Percentiles rank a stretch among this genome's conserved stretches.
phyloP scores from a whole-genome alignment of 176 grass and related monocot genomes.

The Themeda triandra region DNA sequence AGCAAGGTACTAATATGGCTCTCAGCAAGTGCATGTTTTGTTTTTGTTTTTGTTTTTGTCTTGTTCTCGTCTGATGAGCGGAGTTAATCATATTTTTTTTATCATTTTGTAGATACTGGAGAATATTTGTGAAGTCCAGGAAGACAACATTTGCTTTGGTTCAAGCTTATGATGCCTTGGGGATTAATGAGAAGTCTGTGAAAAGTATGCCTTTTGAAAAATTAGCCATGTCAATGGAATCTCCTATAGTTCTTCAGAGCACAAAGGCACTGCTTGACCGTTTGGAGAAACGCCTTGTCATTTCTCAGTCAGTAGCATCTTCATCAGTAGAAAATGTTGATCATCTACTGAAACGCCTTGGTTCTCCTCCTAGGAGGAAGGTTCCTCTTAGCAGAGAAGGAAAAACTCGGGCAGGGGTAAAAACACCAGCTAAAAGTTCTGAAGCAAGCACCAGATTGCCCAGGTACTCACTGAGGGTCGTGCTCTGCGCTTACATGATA shows the following conservation, averaged over 20 bases:
- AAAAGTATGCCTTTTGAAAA: constrained; percentile 92
- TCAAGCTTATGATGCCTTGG: constrained; percentile 68
- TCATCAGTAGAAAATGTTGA: constrained; percentile 71
- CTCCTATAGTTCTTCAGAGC: constrained; percentile 50
- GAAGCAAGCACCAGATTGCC: constrained; percentile 44
- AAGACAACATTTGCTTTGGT: constrained; percentile 60
- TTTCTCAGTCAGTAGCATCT: constrained; percentile 39
- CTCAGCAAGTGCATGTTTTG: background rate
- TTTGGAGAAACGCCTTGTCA: constrained; percentile 53
- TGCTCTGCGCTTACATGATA: constrained; percentile 98
- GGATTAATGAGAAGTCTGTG: constrained; percentile 70
- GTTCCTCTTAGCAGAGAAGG: constrained; percentile 27
- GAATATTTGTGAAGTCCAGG: constrained; percentile 77
- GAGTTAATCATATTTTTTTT: background rate
- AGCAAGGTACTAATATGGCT: constrained; percentile 44
- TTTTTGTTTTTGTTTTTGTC: background rate
- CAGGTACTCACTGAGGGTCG: constrained; percentile 77
- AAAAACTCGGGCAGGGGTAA: constrained; percentile 34
- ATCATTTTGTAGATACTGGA: constrained; percentile 76
- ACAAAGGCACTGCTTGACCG: constrained; percentile 81
- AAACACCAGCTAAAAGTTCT: constrained; percentile 37
- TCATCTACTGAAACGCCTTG: constrained; percentile 84
- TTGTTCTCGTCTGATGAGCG: background rate
- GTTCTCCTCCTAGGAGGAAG: constrained; percentile 75
- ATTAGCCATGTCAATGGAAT: constrained; percentile 73